A percentile compares a stretch with the other conserved stretches of the same genome.
These are phyloP conservation scores for Zymoseptoria crescenta DNA, from an alignment of 2,329 filamentous ascomycete species.

Conservation along the genomic window DNA sequence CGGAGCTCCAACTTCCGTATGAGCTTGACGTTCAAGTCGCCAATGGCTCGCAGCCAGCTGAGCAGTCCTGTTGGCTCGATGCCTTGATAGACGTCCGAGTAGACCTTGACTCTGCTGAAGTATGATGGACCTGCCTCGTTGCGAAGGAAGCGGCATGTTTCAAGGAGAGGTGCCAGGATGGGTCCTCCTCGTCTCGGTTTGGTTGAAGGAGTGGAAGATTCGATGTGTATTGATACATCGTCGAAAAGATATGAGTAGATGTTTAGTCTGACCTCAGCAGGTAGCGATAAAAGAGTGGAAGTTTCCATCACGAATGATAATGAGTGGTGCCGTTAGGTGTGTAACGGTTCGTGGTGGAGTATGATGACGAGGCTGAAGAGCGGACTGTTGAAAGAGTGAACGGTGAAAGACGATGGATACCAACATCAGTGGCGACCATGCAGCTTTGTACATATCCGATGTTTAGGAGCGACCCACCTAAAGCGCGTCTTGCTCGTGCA, in stretches of 20 bases:
- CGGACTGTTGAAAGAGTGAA: not conserved
- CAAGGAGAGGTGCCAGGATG: slow-evolving; percentile 6
- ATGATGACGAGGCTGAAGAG: not conserved
- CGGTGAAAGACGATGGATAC: not conserved
- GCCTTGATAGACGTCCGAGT: slow-evolving; percentile 5
- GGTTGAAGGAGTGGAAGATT: not conserved
- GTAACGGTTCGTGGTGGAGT: not conserved
- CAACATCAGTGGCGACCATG: not conserved
- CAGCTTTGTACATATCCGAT: not conserved
- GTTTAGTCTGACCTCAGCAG: slow-evolving; percentile 10
- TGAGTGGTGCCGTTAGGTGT: not conserved
- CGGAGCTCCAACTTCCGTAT: slow-evolving; percentile 11
- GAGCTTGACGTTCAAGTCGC: slow-evolving; percentile 5
- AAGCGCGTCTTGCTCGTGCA: not conserved
- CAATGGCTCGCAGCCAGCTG: slow-evolving; percentile 10
- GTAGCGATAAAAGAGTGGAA: slow-evolving; percentile 9
- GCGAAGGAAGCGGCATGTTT: slow-evolving; percentile 7
- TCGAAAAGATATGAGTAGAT: slow-evolving; percentile 13
- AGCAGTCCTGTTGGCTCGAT: slow-evolving; percentile 1
- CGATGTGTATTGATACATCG: slow-evolving; percentile 10
- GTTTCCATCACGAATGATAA: not conserved
- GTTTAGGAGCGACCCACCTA: not conserved
- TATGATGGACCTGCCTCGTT: slow-evolving; percentile 11
- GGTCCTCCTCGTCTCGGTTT: not conserved
- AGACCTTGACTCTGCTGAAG: slow-evolving; percentile 13